Percentiles rank a stretch among this genome's conserved stretches.
phyloP scores from a whole-genome alignment of 2,329 filamentous ascomycete species.

The Penicillium brasilianum region DNA sequence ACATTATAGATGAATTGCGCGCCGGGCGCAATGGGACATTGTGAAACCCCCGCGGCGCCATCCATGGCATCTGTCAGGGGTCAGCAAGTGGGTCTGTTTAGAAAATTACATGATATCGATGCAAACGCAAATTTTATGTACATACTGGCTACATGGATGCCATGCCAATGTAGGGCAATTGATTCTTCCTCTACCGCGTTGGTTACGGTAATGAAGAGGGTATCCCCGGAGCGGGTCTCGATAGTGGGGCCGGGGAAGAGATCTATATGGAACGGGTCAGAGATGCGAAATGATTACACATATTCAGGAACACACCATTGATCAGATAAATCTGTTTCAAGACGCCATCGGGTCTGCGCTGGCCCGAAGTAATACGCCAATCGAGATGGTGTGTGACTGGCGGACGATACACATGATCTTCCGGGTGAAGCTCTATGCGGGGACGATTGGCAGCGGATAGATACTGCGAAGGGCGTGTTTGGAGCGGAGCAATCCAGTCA shows the following conservation, averaged over 20 bases:
- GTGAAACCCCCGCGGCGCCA: constrained; percentile 68
- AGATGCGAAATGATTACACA: background rate
- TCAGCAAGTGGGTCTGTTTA: background rate
- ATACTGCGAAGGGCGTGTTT: background rate
- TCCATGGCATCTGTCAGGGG: constrained; percentile 61
- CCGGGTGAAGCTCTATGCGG: constrained; percentile 46
- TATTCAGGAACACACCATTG: constrained; percentile 47
- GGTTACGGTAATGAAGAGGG: constrained; percentile 48
- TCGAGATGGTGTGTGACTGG: constrained; percentile 40
- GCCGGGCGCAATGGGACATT: constrained; percentile 69
- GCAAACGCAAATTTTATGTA: too few species aligned
- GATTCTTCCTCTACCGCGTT: constrained; percentile 49
- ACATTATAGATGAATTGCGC: constrained; percentile 51
- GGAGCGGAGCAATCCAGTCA: constrained; percentile 9
- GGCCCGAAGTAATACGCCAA: constrained; percentile 50
- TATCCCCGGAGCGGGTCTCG: constrained; percentile 55
- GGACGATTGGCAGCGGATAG: constrained; percentile 23
- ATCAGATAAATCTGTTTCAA: constrained; percentile 56
- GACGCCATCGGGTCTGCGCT: constrained; percentile 57
- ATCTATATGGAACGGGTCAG: constrained; percentile 25
- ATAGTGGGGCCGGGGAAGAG: constrained; percentile 57
- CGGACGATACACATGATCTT: constrained; percentile 48
- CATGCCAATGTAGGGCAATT: constrained; percentile 56
- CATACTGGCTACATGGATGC: constrained; percentile 49
- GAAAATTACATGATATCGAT: background rate